Evolutionary conservation across 306 rosid genomes (phyloP).

Genomic region (Argentina anserina): DNA sequence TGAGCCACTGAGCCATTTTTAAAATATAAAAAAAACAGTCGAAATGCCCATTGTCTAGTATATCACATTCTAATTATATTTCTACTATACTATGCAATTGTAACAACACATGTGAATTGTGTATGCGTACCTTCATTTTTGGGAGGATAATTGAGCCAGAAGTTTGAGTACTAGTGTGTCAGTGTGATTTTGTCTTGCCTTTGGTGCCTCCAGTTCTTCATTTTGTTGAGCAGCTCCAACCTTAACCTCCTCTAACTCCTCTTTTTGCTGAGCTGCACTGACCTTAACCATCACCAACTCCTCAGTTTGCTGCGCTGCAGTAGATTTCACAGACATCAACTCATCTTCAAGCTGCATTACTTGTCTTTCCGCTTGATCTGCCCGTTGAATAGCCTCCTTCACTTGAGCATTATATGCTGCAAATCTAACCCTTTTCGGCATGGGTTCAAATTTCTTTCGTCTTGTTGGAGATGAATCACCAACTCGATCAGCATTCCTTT

Average conservation of each 20-base stretch:
- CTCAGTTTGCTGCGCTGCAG: not conserved
- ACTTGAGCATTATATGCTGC: too few species aligned
- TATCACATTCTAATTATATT: too few species aligned
- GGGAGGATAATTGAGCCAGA: too few species aligned
- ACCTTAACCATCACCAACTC: not conserved
- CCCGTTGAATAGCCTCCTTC: not conserved
- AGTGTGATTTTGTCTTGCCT: too few species aligned
- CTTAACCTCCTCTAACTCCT: not conserved
- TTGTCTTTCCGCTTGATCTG: not conserved
- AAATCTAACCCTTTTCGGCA: not conserved
- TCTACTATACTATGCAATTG: too few species aligned
- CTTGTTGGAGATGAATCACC: slow-evolving; percentile 31
- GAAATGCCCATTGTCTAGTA: too few species aligned
- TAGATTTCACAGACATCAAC: not conserved
- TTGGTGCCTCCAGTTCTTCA: too few species aligned
- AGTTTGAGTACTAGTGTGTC: too few species aligned
- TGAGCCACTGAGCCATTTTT: too few species aligned
- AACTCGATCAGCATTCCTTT: slow-evolving; percentile 26
- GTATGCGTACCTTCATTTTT: not conserved
- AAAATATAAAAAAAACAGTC: too few species aligned
- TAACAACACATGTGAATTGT: too few species aligned
- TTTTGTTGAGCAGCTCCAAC: too few species aligned
- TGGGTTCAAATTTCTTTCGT: slow-evolving; percentile 26
- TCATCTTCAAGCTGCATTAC: not conserved
- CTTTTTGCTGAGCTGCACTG: not conserved